Evolutionary conservation across 2,329 filamentous ascomycete genomes (phyloP), one percentile per base, ranked within the genome.

Genomic region (Epichloe uncinata): DNA sequence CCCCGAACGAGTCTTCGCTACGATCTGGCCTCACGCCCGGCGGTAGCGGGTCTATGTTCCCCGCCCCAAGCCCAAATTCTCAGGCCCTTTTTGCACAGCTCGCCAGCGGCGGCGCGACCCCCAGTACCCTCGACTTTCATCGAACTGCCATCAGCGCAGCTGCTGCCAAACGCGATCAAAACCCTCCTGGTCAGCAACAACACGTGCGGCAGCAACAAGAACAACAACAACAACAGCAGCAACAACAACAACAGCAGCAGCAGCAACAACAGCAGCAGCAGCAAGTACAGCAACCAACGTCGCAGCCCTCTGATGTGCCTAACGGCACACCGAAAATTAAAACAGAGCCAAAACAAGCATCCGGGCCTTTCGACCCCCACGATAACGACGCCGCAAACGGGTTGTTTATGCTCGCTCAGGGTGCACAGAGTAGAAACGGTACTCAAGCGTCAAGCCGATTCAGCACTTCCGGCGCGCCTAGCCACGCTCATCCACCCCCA

Each of bases 331-430:
- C 49, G 34, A 57, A 59, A 5, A 59, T 68, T 15, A 78, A 81
- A 65, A 46, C 69, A 6, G 73, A 78, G 57, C 51, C 67, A 13
- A 80, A 74, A 58, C 68, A 75, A 11, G 63, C 72, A 1, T 67
- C 76, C 0, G 84, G 87, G 49, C 78, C 83, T 4, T 94, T 89
- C 61, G 85, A 90, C 52, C 86, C 41, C 41, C 88, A 95, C 67
- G 91, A 95, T 48, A 95, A 91, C 59, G 91, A 95, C 69, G 93
- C 91, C 42, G 93, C 91, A 47, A 97, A 96, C 63, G 90, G 93
- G 33, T 74, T 98, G 1, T 94, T 88, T 60, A 84, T 96, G 78
- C 75, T 98, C 52, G 90, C 93, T 1, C 84, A 66, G 68, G 81
- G 70, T 52, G 90, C 91, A 1, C 84, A 65, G 69, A 81, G 69